These are phyloP conservation scores for Pythium sp. DNA, from an alignment of 352 stramenopile genomes.

Conservation along the genomic window DNA sequence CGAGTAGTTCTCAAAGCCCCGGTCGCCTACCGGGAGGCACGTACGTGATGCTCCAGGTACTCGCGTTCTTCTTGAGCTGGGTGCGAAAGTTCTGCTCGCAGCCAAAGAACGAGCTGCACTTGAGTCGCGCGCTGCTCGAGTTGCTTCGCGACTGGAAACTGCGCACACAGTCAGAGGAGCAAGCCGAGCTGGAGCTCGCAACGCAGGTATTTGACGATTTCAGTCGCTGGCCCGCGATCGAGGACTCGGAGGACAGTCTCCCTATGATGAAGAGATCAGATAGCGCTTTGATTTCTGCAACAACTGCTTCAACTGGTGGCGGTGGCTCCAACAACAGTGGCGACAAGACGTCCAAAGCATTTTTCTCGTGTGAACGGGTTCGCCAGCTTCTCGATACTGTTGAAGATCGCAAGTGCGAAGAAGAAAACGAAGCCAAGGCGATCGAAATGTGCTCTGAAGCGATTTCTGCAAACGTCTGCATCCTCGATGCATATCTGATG, in stretches of 20 bases:
- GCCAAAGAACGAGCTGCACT: conserved; percentile 29
- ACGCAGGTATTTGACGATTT: conserved; percentile 38
- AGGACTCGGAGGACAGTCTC: conserved; percentile 7
- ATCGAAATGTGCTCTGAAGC: conserved; percentile 21
- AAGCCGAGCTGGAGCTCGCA: conserved; percentile 24
- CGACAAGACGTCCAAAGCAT: background rate
- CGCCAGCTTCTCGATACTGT: conserved; percentile 1
- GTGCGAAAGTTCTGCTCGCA: conserved; percentile 39
- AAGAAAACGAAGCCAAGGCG: conserved; percentile 2
- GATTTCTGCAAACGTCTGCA: conserved; percentile 19
- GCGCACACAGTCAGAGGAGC: conserved; percentile 19
- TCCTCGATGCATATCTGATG: conserved; percentile 18
- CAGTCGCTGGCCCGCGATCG: conserved; percentile 36
- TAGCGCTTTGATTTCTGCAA: background rate
- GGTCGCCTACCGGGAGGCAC: conserved; percentile 22
- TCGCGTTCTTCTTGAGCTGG: conserved; percentile 49
- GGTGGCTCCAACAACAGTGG: background rate
- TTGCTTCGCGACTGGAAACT: conserved; percentile 26
- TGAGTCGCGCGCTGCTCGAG: conserved; percentile 30
- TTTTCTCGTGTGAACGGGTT: conserved; percentile 17
- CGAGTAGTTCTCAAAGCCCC: background rate
- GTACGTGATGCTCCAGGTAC: conserved; percentile 33
- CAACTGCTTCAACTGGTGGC: background rate
- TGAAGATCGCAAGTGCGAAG: background rate
- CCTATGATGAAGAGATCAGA: background rate